Conservation (phyloP, 169 alveolate species). For the Cryptosporidium sp. region DNA sequence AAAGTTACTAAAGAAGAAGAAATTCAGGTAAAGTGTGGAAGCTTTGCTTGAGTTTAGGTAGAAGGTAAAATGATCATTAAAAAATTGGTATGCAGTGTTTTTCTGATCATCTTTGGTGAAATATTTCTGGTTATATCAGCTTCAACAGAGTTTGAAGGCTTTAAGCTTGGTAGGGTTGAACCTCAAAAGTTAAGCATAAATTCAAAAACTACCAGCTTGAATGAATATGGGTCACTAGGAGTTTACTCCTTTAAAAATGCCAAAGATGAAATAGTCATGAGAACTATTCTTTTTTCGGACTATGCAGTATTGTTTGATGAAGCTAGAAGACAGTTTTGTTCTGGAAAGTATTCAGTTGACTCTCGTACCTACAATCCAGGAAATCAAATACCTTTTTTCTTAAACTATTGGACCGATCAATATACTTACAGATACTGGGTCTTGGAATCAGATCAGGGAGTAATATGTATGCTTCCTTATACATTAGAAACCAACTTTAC, state of each 20-base stretch:
- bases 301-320: conserved; percentile 44
- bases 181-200: conserved; percentile 33
- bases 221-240: conserved; percentile 46
- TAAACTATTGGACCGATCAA: conserved; percentile 63
- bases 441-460: conserved; percentile 38
- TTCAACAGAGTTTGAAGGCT: conserved; percentile 1
- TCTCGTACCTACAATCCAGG: background rate
- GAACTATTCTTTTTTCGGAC: conserved; percentile 21
- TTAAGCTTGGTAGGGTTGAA: conserved; percentile 41
- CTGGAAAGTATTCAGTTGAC: conserved; percentile 55
- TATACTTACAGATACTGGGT: conserved; percentile 59
- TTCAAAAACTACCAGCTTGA: conserved; percentile 7
- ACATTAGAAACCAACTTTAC: conserved; percentile 28
- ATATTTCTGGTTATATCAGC: background rate
- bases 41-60: conserved; percentile 1
- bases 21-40: background rate
- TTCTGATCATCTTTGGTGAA: background rate
- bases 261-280: conserved; percentile 16
- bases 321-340: conserved; percentile 37
- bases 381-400: background rate
- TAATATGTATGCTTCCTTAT: conserved; percentile 65
- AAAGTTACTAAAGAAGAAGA: background rate
- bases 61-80: background rate
- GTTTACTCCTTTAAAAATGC: conserved; percentile 17
- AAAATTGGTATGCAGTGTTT: background rate